Conservation (phyloP, 2,329 filamentous ascomycete species). For the Westerdykella ornata region DNA sequence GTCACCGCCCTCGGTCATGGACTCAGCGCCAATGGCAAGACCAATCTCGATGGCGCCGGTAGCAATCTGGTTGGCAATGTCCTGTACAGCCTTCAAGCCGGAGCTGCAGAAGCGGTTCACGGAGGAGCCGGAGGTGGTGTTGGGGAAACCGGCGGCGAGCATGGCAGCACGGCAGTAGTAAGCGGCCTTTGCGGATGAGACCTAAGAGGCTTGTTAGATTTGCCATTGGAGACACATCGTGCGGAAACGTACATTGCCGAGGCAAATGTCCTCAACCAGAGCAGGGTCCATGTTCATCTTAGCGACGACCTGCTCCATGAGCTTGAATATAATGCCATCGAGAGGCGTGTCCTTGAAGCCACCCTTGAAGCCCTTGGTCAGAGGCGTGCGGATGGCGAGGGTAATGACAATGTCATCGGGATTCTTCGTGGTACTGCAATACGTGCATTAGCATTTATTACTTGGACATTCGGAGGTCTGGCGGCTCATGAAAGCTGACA, state of each 20-base stretch:
- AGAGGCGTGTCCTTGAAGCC: conserved; percentile 91
- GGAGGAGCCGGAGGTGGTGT: conserved; percentile 72
- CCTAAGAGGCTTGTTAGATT: conserved; percentile 44
- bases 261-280: conserved; percentile 80
- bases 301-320: conserved; percentile 61
- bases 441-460: conserved; percentile 3
- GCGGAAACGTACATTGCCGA: conserved; percentile 69
- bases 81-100: conserved; percentile 88
- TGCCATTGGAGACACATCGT: neutral
- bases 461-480: neutral
- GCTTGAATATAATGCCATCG: conserved; percentile 76
- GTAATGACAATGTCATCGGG: conserved; percentile 96
- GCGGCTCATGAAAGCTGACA: neutral
- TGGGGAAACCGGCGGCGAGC: conserved; percentile 87
- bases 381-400: conserved; percentile 78
- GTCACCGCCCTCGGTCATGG: conserved; percentile 73
- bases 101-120: conserved; percentile 98
- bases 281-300: conserved; percentile 71
- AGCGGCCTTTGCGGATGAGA: conserved; percentile 75
- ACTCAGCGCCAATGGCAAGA: conserved; percentile 80
- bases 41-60: conserved; percentile 78
- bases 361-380: conserved; percentile 83
- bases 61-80: conserved; percentile 83
- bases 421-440: conserved; percentile 73
- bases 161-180: conserved; percentile 87